Conservation (phyloP, 2,329 filamentous ascomycete genomes). For the Aspergillus proliferans region DNA sequence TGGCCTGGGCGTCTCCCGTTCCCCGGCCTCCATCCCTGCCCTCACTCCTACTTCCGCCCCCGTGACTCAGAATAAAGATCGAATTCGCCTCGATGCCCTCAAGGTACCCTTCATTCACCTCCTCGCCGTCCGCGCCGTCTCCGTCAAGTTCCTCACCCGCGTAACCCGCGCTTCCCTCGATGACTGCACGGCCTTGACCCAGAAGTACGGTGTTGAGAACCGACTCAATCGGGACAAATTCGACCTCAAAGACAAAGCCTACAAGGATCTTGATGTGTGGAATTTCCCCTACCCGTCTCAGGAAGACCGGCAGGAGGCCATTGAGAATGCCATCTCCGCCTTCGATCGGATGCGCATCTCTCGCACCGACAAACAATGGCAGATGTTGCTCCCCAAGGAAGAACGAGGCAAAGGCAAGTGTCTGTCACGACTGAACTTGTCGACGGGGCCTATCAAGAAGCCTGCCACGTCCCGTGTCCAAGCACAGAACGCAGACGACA, state of each 20-base stretch:
- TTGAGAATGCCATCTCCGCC: slow-evolving; percentile 57
- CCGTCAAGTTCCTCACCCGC: slow-evolving; percentile 41
- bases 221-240: slow-evolving; percentile 45
- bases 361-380: slow-evolving; percentile 57
- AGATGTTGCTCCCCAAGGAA: slow-evolving; percentile 53
- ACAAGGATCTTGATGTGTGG: slow-evolving; percentile 57
- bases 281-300: slow-evolving; percentile 52
- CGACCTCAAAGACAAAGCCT: slow-evolving; percentile 52
- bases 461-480: slow-evolving; percentile 33
- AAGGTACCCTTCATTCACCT: slow-evolving; percentile 45
- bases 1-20: slow-evolving; percentile 30
- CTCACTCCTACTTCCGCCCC: slow-evolving; percentile 41
- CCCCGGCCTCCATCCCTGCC: slow-evolving; percentile 30
- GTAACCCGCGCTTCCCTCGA: slow-evolving; percentile 44
- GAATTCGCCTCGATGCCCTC: slow-evolving; percentile 38
- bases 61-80: slow-evolving; percentile 30
- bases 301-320: slow-evolving; percentile 53
- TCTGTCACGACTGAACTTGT: slow-evolving; percentile 53
- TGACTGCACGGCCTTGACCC: slow-evolving; percentile 44
- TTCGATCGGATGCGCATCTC: slow-evolving; percentile 57
- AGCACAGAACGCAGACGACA: slow-evolving; percentile 32
- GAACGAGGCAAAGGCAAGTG: slow-evolving; percentile 58
- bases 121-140: slow-evolving; percentile 48
- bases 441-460: slow-evolving; percentile 35
- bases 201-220: slow-evolving; percentile 49